Conservation (phyloP, 352 stramenopile species). For the Phytophthora crassamura region DNA sequence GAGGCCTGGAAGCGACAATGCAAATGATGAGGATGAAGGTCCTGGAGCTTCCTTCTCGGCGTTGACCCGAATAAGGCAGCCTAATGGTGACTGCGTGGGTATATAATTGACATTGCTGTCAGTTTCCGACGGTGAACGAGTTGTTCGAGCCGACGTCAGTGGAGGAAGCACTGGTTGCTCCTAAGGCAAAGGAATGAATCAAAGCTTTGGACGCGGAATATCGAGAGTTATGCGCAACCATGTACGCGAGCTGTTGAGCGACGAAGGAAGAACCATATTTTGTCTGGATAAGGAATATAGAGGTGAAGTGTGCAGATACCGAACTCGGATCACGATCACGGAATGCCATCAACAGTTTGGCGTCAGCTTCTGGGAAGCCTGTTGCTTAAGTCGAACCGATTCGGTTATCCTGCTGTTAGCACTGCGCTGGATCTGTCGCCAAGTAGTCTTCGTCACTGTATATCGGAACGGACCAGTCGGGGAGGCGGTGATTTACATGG, state of each 20-base stretch:
- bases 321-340: conserved; percentile 9
- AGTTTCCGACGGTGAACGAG: conserved; percentile 1
- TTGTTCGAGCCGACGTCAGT: background rate
- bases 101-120: background rate
- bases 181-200: conserved; percentile 4
- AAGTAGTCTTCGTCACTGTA: too few species aligned
- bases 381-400: conserved; percentile 5
- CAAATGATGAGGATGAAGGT: background rate
- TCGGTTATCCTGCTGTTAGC: conserved; percentile 4
- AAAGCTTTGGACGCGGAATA: conserved; percentile 1
- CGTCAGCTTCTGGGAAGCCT: conserved; percentile 14
- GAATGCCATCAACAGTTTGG: conserved; percentile 9
- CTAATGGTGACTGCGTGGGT: background rate
- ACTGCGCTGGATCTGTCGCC: conserved; percentile 3
- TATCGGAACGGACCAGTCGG: too few species aligned
- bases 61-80: conserved; percentile 11
- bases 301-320: conserved; percentile 13
- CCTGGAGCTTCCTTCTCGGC: conserved; percentile 6
- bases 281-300: background rate
- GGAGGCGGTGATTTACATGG: too few species aligned
- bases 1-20: background rate
- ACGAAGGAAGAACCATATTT: conserved; percentile 4
- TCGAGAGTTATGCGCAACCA: conserved; percentile 6
- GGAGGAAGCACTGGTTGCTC: background rate
- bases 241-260: conserved; percentile 1